phyloP scores from a whole-genome alignment of 805 yeast species.

The Candida tallmaniae region DNA sequence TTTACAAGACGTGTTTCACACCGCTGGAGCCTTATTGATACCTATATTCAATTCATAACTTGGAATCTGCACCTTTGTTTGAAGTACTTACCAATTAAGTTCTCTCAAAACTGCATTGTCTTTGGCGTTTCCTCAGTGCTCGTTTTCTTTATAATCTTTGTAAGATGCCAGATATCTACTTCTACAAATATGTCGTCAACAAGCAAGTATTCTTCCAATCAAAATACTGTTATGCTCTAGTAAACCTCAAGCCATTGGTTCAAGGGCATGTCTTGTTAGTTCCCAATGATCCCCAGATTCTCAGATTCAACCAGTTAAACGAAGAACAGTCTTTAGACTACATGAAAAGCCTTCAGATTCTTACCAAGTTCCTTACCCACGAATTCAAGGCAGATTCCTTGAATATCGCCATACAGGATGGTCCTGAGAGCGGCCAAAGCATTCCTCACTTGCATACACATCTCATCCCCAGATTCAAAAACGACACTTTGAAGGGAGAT shows the following conservation, averaged over 20 bases:
- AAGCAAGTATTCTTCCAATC: slow-evolving; percentile 58
- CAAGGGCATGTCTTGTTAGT: slow-evolving; percentile 93
- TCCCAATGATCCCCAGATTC: slow-evolving; percentile 62
- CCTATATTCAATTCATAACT: too few relatives aligned
- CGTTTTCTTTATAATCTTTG: too few relatives aligned
- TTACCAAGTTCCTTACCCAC: slow-evolving; percentile 62
- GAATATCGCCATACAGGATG: slow-evolving; percentile 94
- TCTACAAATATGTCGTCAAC: slow-evolving; percentile 52
- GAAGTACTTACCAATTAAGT: too few relatives aligned
- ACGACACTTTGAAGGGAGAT: slow-evolving; percentile 61
- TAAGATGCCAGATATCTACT: slow-evolving; percentile 34
- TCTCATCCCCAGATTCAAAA: slow-evolving; percentile 74
- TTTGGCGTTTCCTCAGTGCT: too few relatives aligned
- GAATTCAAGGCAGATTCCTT: slow-evolving; percentile 75
- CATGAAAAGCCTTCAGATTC: slow-evolving; percentile 66
- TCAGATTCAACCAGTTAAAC: slow-evolving; percentile 64
- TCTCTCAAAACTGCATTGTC: too few relatives aligned
- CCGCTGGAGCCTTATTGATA: too few relatives aligned
- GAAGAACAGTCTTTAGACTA: slow-evolving; percentile 73
- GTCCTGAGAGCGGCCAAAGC: slow-evolving; percentile 94
- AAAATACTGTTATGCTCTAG: slow-evolving; percentile 72
- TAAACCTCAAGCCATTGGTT: slow-evolving; percentile 85
- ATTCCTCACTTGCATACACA: slow-evolving; percentile 95
- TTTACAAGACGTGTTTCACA: too few relatives aligned
- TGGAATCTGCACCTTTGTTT: too few relatives aligned